Conservation (phyloP, 345 rosid species). For the Erodium maritimum region DNA sequence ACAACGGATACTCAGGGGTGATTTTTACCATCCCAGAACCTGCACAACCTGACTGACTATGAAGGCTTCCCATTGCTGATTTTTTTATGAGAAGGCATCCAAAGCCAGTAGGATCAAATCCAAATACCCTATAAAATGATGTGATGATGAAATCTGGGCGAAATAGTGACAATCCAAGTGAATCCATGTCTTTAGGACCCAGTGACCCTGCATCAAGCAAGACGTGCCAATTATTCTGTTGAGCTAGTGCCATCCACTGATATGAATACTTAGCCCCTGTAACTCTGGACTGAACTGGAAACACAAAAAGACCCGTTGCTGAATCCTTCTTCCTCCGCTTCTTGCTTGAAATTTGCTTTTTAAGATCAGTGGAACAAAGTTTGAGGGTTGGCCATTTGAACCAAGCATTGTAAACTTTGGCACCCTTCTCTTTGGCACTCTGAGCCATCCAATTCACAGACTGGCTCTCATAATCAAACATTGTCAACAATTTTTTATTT, state of each 20-base stretch:
- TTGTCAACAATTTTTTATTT: constrained; percentile 82
- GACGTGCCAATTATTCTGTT: constrained; percentile 98
- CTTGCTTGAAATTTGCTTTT: constrained; percentile 72
- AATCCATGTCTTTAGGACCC: constrained; percentile 99
- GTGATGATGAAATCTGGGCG: constrained; percentile 95
- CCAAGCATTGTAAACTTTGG: constrained; percentile 81
- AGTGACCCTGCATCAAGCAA: constrained; percentile 96
- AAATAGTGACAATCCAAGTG: constrained; percentile 88
- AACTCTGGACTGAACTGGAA: constrained; percentile 96
- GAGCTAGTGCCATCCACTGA: constrained; percentile 99
- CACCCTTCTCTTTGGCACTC: constrained; percentile 91
- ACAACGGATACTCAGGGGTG: constrained; percentile 86
- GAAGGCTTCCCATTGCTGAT: constrained; percentile 90
- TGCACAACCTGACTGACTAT: constrained; percentile 80
- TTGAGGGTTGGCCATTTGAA: constrained; percentile 98
- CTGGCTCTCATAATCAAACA: constrained; percentile 98
- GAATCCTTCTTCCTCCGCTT: constrained; percentile 88
- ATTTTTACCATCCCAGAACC: constrained; percentile 97
- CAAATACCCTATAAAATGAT: constrained; percentile 93
- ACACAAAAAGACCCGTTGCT: constrained; percentile 81
- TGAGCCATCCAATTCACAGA: constrained; percentile 98
- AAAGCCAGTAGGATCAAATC: constrained; percentile 93
- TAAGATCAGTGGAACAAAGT: constrained; percentile 87
- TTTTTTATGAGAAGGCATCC: constrained; percentile 96
- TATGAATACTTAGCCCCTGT: constrained; percentile 95